Percentiles rank a stretch among this genome's conserved stretches.
Conservation (phyloP, 345 rosid genomes). For the Eucalyptus brandiana region DNA sequence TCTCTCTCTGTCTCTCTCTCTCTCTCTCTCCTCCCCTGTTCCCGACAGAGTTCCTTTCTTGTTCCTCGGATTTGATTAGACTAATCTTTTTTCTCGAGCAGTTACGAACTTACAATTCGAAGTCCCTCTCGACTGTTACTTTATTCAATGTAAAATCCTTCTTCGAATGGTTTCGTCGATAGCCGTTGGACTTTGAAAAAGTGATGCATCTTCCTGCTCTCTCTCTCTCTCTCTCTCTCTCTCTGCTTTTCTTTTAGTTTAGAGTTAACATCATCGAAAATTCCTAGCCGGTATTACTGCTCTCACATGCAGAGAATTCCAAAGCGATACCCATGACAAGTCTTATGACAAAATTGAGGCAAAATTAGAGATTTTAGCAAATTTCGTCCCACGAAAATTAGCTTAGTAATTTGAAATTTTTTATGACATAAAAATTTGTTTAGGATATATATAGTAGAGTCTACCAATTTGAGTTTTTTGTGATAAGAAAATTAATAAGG, state of each 20-base stretch:
- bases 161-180: neutral
- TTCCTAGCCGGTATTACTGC: neutral
- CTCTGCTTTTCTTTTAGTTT: neutral
- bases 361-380: neutral
- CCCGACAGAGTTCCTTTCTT: neutral
- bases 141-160: neutral
- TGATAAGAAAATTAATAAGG: neutral
- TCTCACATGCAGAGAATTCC: neutral
- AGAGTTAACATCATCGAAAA: neutral
- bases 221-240: too few relatives aligned
- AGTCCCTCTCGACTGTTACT: neutral
- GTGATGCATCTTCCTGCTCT: neutral
- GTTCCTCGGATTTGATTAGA: neutral
- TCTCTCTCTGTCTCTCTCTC: neutral
- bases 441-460: neutral
- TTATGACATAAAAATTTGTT: neutral
- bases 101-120: neutral
- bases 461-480: neutral
- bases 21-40: neutral
- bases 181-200: neutral
- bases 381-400: accelerated
- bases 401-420: neutral
- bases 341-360: neutral
- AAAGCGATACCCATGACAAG: neutral
- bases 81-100: neutral